Base-by-base conservation (phyloP, 805 yeast genomes). In the Suhomyces prunicola region DNA sequence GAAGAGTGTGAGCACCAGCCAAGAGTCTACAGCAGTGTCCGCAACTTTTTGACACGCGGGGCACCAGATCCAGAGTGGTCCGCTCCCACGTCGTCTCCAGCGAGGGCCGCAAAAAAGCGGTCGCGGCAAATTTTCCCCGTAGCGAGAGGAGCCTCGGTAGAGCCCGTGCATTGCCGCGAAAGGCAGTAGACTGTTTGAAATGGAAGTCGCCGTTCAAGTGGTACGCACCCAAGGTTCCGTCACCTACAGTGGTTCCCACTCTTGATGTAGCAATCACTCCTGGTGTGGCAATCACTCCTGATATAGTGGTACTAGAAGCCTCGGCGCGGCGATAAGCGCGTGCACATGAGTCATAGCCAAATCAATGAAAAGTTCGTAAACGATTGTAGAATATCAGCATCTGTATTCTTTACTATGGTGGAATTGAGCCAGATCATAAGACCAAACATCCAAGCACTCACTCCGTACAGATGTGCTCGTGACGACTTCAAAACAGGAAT, bases 401-500 rank as follows among this genome's bases (percentile, higher is more conserved):
- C 27, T 6, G n/a, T n/a, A n/a, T n/a, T 39, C 42, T 17, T 9
- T 9, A 39, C 1, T 13, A 69, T 67, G 72, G 83, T 85, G 62
- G 78, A 84, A 60, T 66, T 86, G 29, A 70, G 75, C 42, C 76
- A 79, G 6, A 71, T 91, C 33, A 87, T 89, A 2, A 80, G 99
- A 70, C 96, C 97, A 19, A 94, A 93, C 61, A 90, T 94, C 54
- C 78, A 83, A 54, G 71, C 81, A 2, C 77, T 94, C 52, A 91
- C 88, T 74, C 98, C 99, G 7, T 94, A 94, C 69, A 81, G 96
- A 50, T 94, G 99, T 71, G 99, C 99, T 4, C 78, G 99, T 71
- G 99, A 94, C 65, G 98, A 93, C 66, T 93, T 86, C 77, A 87
- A 83, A 54, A 90, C 80, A 36, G 99, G 99, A 29, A 78, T 94